Evolutionary conservation across 306 rosid genomes (phyloP), one percentile per base, ranked within the genome.

Genomic region (Fragaria nilgerrensis): DNA sequence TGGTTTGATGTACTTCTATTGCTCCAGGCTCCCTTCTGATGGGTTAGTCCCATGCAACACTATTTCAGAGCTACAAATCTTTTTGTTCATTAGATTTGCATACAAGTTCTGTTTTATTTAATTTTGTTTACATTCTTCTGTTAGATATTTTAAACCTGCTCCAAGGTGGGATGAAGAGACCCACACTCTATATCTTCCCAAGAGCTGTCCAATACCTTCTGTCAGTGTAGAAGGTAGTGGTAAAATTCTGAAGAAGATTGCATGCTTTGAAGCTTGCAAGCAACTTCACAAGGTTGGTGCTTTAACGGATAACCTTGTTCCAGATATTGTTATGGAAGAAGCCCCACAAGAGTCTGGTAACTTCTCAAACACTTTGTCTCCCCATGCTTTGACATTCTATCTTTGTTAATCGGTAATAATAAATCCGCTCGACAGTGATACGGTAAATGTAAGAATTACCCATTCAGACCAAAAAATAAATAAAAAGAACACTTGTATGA

Each of bases 241-340:
- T 19, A 92, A 87, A 72, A 2, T 52, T 71, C 59, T 85, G 52
- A 92, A 92, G 90, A 89, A 89, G 68, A 79, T 73, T 43, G 95
- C 96, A 49, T 94, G 97, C 78, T 93, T 94, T 80, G 92, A 94
- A 88, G 97, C 96, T 32, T 94, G 98, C 85, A 94, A 86, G 78
- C 82, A 87, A 85, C 96, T 92, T 80, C 98, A 94, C 65, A 76
- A 88, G 73, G 75, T 82, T 79, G 98, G 95, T 55, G 97, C 96
- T 73, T 85, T 94, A 77, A 89, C 94, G 0, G 93, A 92, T 82
- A 82, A 86, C 74, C 97, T 94, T 77, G 91, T 90, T 68, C 93
- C 97, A 15, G 88, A 85, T 69, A 81, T 84, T 63, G 82, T 84
- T 34, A 70, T 79, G 65, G 97, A 92, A 80, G 93, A 89, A 75